Percentiles rank a stretch among this genome's conserved stretches.
phyloP scores from a whole-genome alignment of 768 basidiomycete species.

The Pulveroboletus sp. region DNA sequence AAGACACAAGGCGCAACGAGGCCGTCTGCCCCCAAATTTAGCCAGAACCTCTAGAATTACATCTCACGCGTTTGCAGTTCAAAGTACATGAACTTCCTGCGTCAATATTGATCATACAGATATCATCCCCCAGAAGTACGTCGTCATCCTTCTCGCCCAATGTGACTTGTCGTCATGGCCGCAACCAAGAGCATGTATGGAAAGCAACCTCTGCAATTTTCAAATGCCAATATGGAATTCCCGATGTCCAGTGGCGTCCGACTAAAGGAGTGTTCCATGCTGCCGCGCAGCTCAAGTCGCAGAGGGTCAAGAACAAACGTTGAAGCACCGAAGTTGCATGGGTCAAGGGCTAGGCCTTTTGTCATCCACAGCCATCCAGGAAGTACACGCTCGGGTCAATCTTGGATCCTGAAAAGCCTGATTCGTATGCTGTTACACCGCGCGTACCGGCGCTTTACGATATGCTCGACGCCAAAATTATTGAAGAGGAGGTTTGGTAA shows the following conservation, averaged over 20 bases:
- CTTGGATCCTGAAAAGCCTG: slow-evolving; percentile 15
- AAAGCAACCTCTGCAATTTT: slow-evolving; percentile 12
- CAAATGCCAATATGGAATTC: slow-evolving; percentile 19
- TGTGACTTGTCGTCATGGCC: slow-evolving; percentile 25
- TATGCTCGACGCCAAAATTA: slow-evolving; percentile 10
- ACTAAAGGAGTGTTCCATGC: slow-evolving; percentile 20
- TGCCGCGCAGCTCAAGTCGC: slow-evolving; percentile 13
- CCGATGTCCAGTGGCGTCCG: slow-evolving; percentile 27
- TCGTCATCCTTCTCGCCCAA: slow-evolving; percentile 7
- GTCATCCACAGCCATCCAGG: slow-evolving; percentile 12
- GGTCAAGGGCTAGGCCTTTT: slow-evolving; percentile 24
- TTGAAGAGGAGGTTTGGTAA: slow-evolving; percentile 3
- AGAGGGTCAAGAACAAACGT: slow-evolving; percentile 1
- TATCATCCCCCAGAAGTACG: neutral
- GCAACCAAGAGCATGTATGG: slow-evolving; percentile 1
- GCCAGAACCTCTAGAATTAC: neutral
- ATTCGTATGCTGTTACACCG: slow-evolving; percentile 15
- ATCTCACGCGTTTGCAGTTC: slow-evolving; percentile 19
- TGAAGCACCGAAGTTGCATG: slow-evolving; percentile 14
- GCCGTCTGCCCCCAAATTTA: slow-evolving; percentile 22
- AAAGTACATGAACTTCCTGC: slow-evolving; percentile 18
- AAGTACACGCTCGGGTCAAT: neutral
- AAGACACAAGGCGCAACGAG: slow-evolving; percentile 23
- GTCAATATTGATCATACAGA: slow-evolving; percentile 13
- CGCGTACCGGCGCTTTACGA: slow-evolving; percentile 18